These are phyloP conservation scores for Lachancea kluyveri DNA, from an alignment of 805 yeast genomes.

Conservation along the genomic window DNA sequence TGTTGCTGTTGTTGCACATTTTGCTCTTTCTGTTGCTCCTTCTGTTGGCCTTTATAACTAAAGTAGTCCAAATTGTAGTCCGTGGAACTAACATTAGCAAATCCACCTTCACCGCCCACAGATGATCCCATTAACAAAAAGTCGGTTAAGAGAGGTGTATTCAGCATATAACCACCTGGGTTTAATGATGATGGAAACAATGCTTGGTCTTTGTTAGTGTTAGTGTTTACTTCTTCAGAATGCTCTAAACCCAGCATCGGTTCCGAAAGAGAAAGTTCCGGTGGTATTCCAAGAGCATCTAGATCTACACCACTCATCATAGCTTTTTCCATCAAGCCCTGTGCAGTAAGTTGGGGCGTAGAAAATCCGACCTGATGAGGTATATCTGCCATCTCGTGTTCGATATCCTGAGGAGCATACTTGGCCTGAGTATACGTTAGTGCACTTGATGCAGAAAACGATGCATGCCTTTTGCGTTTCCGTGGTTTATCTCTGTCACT, in stretches of 20 bases:
- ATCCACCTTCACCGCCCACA: slow-evolving; percentile 37
- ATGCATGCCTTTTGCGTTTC: slow-evolving; percentile 36
- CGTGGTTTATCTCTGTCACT: slow-evolving; percentile 3
- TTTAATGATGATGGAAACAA: slow-evolving; percentile 19
- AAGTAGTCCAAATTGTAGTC: slow-evolving; percentile 30
- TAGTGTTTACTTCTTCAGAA: too few species aligned
- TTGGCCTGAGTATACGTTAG: slow-evolving; percentile 27
- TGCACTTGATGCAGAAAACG: slow-evolving; percentile 39
- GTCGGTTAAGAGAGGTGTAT: slow-evolving; percentile 34
- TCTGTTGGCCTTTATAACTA: slow-evolving; percentile 22
- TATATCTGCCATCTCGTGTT: slow-evolving; percentile 16
- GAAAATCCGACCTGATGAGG: slow-evolving; percentile 75
- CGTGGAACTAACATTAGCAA: slow-evolving; percentile 15
- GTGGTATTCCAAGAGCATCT: slow-evolving; percentile 21
- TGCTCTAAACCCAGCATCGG: slow-evolving; percentile 22
- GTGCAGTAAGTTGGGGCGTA: slow-evolving; percentile 66
- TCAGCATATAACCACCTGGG: slow-evolving; percentile 23
- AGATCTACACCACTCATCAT: slow-evolving; percentile 22
- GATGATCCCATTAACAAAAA: slow-evolving; percentile 35
- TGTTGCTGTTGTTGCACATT: background rate
- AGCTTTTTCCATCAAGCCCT: slow-evolving; percentile 34
- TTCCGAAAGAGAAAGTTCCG: slow-evolving; percentile 16
- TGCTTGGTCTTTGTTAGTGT: too few species aligned
- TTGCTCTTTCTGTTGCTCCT: background rate
- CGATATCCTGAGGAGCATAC: slow-evolving; percentile 9